phyloP scores from a whole-genome alignment of 305 asterid genomes.

The Stenogyne calaminthoides region DNA sequence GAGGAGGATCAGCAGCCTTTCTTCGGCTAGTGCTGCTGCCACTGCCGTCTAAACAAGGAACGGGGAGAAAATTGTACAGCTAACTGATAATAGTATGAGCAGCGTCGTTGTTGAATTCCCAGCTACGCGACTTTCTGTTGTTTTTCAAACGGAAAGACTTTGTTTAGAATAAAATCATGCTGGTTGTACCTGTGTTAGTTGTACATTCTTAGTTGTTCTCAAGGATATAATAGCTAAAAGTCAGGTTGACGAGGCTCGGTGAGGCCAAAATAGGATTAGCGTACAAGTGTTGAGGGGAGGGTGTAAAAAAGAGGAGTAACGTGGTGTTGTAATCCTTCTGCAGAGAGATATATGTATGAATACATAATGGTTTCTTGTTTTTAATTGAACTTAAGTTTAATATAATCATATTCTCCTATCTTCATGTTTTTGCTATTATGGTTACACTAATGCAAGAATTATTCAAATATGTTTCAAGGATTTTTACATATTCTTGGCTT shows the following conservation, averaged over 20 bases:
- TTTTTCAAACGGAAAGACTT: conserved; percentile 37
- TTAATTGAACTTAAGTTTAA: no score
- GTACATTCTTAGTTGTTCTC: conserved; percentile 52
- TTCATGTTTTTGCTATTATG: no score
- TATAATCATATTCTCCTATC: no score
- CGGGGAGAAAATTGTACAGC: conserved; percentile 53
- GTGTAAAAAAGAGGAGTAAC: neutral
- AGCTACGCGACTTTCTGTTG: conserved; percentile 33
- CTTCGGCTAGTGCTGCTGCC: conserved; percentile 26
- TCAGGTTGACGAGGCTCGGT: conserved; percentile 41
- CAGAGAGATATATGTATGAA: no score
- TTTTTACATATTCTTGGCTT: no score
- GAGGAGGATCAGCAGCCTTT: conserved; percentile 65
- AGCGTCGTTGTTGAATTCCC: conserved; percentile 13
- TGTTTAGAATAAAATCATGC: conserved; percentile 37
- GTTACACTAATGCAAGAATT: no score
- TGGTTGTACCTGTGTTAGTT: conserved; percentile 43
- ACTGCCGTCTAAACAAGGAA: conserved; percentile 38
- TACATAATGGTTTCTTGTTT: no score
- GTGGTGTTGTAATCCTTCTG: no score
- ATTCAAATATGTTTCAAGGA: no score
- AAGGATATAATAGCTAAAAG: conserved; percentile 43
- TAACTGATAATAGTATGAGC: conserved; percentile 53
- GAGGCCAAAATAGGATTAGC: neutral
- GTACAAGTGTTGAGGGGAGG: conserved; percentile 8